Evolutionary conservation across 192 early-diverging fungal species (phyloP), one percentile per base, ranked within the genome.

Genomic region (Rhizoclosmatium sp.): DNA sequence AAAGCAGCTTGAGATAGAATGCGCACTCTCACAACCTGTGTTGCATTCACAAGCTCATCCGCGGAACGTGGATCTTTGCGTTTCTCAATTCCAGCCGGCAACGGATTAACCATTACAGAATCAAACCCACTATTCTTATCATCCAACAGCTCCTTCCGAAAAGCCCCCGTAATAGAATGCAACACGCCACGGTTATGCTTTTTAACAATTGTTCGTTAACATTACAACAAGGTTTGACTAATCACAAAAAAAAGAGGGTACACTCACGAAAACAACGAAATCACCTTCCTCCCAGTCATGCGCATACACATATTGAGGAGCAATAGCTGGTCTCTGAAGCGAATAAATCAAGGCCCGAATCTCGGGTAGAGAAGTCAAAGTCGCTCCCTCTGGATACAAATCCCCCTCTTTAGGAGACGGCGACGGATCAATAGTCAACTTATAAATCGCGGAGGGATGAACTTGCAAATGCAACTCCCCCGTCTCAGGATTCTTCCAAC

Each of bases 241-340:
- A 31, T 31, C 31, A 31, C 31, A 31, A 31, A 31, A 31, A n/a
- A 31, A 51, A 31, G 0, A 31, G 31, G 31, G 31, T 31, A 31
- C 31, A 31, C 31, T 31, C 31, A 31, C 31, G 40, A 78, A 78
- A 14, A 69, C 21, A 42, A 66, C 47, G n/a, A 78, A 47, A 69
- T 78, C 76, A 7, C 65, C 65, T 23, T 78, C 76, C 66, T 78
- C 47, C 76, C 76, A 78, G 42, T 78, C 76, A 19, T 78, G 76
- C 56, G 51, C 65, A 47, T 69, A 69, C 44, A 78, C 76, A 46
- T 60, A 61, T 59, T 66, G 65, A 7, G 76, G 76, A 4, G 47
- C 44, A 49, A 78, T 78, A 7, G 39, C 65, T 7, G 76, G 76
- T n/a, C 76, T 16, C 48, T 69, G 65, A 23, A 78, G n/a, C 56